Base-by-base conservation (phyloP, 2,329 filamentous ascomycete species). In the Botrytis medusae region DNA sequence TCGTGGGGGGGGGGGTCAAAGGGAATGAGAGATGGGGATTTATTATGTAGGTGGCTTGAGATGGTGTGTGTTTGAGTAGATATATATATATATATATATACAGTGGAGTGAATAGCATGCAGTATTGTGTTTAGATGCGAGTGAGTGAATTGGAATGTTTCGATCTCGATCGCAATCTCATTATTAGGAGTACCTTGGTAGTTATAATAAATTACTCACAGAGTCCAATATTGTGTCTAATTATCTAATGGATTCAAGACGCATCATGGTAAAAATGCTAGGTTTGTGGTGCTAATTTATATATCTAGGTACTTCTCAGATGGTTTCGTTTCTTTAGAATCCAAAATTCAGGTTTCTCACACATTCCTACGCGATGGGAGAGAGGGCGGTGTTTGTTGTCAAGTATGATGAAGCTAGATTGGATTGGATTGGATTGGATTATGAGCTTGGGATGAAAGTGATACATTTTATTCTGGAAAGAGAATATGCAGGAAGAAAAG, bases 171-270 rank as follows among this genome's bases (percentile, higher is more conserved):
- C 46, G 12, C 20, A 14, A n/a, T n/a, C n/a, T n/a, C n/a, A n/a
- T n/a, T n/a, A 51, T 0, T n/a, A n/a, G 8, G 9, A 22, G 22
- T 14, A n/a, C 25, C 48, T 51, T 51, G 25, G 4, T 51, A n/a
- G 22, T 25, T n/a, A 14, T 51, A 5, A 4, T 51, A 5, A 4
- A 5, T 51, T 14, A 51, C 10, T n/a, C 46, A 25, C 1, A 42
- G 0, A 25, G 22, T 10, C 25, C 5, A n/a, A 6, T 0, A 51
- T 5, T 51, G 14, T 51, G n/a, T 51, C 9, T 2, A n/a, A 6
- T 6, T 5, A 14, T n/a, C 48, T 14, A 14, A 25, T 51, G 48
- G 14, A n/a, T 51, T 51, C 1, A 14, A 51, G 48, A n/a, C 48
- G 1, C 25, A 51, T 1, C 1, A 2, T n/a, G 25, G 10, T 51